Evolutionary conservation across 2,329 filamentous ascomycete species (phyloP).

Genomic region (Pseudocercospora ulei): DNA sequence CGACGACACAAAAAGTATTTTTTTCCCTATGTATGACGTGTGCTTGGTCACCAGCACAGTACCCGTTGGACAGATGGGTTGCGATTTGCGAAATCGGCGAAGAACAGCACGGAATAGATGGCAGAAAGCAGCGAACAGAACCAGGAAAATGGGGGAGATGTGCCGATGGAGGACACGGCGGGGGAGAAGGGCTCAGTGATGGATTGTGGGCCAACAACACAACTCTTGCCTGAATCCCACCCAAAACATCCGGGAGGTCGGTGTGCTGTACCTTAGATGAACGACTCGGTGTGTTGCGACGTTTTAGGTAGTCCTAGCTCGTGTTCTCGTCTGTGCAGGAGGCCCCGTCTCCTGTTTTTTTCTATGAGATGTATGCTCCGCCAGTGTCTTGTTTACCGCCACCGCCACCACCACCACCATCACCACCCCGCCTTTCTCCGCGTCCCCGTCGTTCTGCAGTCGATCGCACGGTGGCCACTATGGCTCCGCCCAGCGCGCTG

Average conservation of each 20-base stretch:
- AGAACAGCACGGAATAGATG: constrained; percentile 4
- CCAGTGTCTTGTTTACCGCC: constrained; percentile 1
- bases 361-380: background rate
- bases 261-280: constrained; percentile 3
- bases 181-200: too few species aligned
- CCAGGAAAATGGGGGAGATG: constrained; percentile 10
- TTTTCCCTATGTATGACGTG: constrained; percentile 12
- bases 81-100: background rate
- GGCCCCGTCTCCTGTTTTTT: constrained; percentile 9
- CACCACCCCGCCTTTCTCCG: background rate
- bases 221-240: too few species aligned
- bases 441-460: background rate
- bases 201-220: too few species aligned
- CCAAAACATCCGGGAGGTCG: constrained; percentile 5
- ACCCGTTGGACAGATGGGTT: constrained; percentile 2
- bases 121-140: constrained; percentile 4
- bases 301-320: constrained; percentile 9
- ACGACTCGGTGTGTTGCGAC: background rate
- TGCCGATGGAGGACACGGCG: too few species aligned
- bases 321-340: constrained; percentile 14
- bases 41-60: constrained; percentile 8
- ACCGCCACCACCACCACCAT: too few species aligned
- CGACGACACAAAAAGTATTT: constrained; percentile 8
- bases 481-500: constrained; percentile 10
- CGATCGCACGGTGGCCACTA: background rate